Conservation (phyloP, 345 rosid species). For the Raphanus raphanistrum region DNA sequence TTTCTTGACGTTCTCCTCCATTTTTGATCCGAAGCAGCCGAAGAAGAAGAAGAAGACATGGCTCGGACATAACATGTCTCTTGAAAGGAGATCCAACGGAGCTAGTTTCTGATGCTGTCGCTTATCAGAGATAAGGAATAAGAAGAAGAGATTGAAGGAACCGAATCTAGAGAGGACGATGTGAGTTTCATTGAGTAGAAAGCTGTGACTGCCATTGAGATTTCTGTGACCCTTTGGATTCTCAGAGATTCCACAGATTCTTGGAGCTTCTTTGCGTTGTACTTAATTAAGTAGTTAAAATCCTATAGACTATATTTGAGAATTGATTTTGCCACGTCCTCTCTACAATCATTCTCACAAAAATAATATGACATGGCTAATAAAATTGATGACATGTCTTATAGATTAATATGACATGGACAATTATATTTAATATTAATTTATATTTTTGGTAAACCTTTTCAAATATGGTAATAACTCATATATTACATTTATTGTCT, state of each 20-base stretch:
- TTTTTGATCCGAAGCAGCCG: conserved; percentile 72
- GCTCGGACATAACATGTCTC: conserved; percentile 50
- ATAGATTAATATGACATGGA: no score
- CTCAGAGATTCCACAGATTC: conserved; percentile 22
- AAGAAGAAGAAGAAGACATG: conserved; percentile 35
- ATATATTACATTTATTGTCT: no score
- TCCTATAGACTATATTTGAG: no score
- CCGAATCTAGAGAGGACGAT: conserved; percentile 42
- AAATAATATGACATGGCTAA: no score
- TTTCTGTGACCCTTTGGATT: conserved; percentile 4
- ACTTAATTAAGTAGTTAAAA: no score
- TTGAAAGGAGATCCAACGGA: not conserved
- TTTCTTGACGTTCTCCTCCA: conserved; percentile 73
- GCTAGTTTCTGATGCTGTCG: no score
- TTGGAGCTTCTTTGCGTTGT: conserved; percentile 13
- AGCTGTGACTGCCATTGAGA: conserved; percentile 57
- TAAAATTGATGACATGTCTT: no score
- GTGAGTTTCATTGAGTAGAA: conserved; percentile 45
- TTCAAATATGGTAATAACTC: no score
- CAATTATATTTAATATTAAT: no score
- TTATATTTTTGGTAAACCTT: no score
- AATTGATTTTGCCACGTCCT: no score
- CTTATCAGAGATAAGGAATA: conserved; percentile 16
- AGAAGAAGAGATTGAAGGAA: conserved; percentile 37
- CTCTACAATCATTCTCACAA: no score